Evolutionary conservation across 257 asterid species (phyloP).

Genomic region (Gentiana macrophylla): DNA sequence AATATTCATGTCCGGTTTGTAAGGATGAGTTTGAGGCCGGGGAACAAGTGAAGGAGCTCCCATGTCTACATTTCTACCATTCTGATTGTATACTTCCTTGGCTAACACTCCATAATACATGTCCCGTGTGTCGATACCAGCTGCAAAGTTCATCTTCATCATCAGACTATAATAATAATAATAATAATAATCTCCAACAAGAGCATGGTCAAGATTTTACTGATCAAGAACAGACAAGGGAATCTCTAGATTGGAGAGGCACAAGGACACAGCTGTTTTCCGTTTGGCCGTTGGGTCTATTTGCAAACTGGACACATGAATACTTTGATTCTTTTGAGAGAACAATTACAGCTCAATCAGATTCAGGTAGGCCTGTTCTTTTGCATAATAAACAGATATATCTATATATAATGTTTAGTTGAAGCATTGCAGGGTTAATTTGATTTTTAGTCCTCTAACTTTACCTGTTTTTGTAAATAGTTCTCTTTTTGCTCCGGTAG

Average conservation of each 20-base stretch:
- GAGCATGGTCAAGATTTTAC: slow-evolving; percentile 12
- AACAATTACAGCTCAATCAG: slow-evolving; percentile 15
- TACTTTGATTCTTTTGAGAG: slow-evolving; percentile 32
- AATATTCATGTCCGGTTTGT: slow-evolving; percentile 54
- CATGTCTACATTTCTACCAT: slow-evolving; percentile 80
- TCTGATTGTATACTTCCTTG: slow-evolving; percentile 71
- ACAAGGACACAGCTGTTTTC: slow-evolving; percentile 28
- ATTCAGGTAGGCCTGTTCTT: slow-evolving; percentile 21
- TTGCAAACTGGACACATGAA: slow-evolving; percentile 32
- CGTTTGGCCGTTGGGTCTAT: slow-evolving; percentile 52
- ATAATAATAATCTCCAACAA: slow-evolving; percentile 8
- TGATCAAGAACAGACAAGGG: slow-evolving; percentile 14
- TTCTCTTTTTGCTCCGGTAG: too few relatives aligned
- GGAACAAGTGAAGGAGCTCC: slow-evolving; percentile 48
- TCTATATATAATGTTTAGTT: too few relatives aligned
- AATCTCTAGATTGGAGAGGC: slow-evolving; percentile 34
- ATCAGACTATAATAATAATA: neutral
- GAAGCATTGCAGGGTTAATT: too few relatives aligned
- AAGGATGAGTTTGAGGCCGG: slow-evolving; percentile 78
- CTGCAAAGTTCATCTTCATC: slow-evolving; percentile 22
- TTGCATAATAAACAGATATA: too few relatives aligned
- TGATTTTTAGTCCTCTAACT: too few relatives aligned
- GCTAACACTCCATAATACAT: slow-evolving; percentile 57
- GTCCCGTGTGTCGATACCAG: slow-evolving; percentile 76
- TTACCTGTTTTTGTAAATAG: too few relatives aligned